Conservation (phyloP, 1,139 yeast genomes). For the Arxiozyma slooffiae region DNA sequence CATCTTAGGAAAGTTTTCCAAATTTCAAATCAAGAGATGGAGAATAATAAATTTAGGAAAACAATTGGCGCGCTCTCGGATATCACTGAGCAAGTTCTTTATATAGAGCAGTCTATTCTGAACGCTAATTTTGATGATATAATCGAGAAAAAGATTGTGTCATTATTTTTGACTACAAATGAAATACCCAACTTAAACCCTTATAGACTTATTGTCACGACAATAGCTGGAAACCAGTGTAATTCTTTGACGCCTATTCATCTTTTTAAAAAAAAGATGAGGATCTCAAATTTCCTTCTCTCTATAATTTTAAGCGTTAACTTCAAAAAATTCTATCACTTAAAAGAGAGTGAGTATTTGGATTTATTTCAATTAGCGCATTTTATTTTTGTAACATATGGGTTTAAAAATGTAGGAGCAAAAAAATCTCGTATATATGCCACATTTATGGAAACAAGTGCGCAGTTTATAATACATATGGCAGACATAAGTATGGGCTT, state of each 20-base stretch:
- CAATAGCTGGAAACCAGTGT: background rate
- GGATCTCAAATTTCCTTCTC: background rate
- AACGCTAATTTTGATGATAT: background rate
- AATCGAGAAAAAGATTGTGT: background rate
- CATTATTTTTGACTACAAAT: background rate
- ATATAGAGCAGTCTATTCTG: background rate
- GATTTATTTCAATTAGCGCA: background rate
- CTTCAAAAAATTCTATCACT: background rate
- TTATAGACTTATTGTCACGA: background rate
- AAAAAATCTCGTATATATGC: background rate
- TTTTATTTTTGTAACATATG: background rate
- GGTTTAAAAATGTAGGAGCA: background rate
- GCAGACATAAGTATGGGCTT: background rate
- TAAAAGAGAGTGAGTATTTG: background rate
- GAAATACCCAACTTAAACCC: background rate
- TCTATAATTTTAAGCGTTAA: background rate
- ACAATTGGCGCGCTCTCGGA: conserved; percentile 6
- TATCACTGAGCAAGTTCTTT: background rate
- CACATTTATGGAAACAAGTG: background rate
- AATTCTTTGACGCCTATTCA: background rate
- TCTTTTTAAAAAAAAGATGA: background rate
- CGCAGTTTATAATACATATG: background rate
- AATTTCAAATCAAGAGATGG: conserved; percentile 23
- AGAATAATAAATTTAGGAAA: conserved; percentile 23
- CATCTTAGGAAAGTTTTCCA: conserved; percentile 21